phyloP scores from a whole-genome alignment of 768 basidiomycete genomes.

The Leccinum subgranulosum region DNA sequence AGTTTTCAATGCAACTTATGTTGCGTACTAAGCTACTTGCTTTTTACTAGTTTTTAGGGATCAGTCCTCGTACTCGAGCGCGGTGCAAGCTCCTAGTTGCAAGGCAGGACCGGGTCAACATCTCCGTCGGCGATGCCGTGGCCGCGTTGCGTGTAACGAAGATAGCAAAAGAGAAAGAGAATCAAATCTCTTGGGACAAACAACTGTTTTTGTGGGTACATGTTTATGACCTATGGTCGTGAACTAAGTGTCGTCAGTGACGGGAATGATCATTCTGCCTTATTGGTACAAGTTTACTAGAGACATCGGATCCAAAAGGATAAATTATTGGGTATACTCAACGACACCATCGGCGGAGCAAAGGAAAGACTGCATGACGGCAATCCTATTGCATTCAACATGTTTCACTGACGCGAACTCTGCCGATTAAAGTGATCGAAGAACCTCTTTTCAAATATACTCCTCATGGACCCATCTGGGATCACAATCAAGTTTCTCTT shows the following conservation, averaged over 20 bases:
- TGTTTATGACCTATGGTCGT: background rate
- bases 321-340: background rate
- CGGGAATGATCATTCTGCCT: background rate
- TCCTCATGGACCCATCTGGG: background rate
- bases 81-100: background rate
- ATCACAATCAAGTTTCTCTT: background rate
- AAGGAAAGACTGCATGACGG: background rate
- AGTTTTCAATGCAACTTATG: background rate
- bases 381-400: background rate
- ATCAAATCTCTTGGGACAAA: background rate
- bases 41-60: too few species aligned
- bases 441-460: background rate
- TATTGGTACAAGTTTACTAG: background rate
- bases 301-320: background rate
- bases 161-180: background rate
- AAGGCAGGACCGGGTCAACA: background rate
- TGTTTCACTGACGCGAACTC: background rate
- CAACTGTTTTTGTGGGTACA: background rate
- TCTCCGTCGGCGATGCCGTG: background rate
- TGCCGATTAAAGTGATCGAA: background rate
- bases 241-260: background rate
- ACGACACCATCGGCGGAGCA: background rate
- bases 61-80: background rate
- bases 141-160: background rate
- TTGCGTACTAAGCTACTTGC: background rate